Evolutionary conservation across 1,139 yeast genomes (phyloP), one percentile per base, ranked within the genome.

Genomic region (Yamadazyma diospyri): DNA sequence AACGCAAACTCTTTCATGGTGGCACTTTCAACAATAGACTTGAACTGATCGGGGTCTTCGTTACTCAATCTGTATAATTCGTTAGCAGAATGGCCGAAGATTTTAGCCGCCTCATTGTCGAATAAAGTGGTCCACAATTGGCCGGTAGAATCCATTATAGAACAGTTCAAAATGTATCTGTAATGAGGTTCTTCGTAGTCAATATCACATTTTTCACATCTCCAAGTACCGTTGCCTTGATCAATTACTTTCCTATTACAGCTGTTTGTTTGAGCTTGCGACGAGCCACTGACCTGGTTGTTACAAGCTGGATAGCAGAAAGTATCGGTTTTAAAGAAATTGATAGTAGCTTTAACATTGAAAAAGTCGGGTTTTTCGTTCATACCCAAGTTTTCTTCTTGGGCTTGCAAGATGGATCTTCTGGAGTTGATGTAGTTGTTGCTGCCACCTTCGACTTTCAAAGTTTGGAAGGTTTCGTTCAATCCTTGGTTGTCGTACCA

Each of bases 301-400:
- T 69, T 63, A 62, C 98, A 94, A n/a, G 97, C 94, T 9, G 97
- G 95, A 54, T 92, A 92, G 34, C 86, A 77, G 55, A 88, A 77
- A 44, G 74, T 81, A 40, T 84, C 94, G 13, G 82, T 76, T 57
- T 79, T 81, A 38, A 87, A 64, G 49, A 70, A 83, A 35, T 79
- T 74, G 28, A 89, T 69, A 4, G 87, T 73, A 1, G 89, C 97
- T 52, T 82, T 85, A 30, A 82, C 55, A 22, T 72, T 66, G 59
- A 86, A 87, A 53, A 69, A 88, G 49, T 88, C 97, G 8, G 94
- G 83, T 43, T 76, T 78, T 37, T 82, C 92, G 34, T 76, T 74
- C 53, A 69, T 62, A 13, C 96, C 97, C 36, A 84, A 63, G 44
- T 81, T 77, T 47, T 79, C 82, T 23, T 72, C 76, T 53, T 78